A percentile compares a stretch with the other conserved stretches of the same genome.
These are phyloP conservation scores for Pichia inconspicua DNA, from an alignment of 1,139 yeast species.

Conservation along the genomic window DNA sequence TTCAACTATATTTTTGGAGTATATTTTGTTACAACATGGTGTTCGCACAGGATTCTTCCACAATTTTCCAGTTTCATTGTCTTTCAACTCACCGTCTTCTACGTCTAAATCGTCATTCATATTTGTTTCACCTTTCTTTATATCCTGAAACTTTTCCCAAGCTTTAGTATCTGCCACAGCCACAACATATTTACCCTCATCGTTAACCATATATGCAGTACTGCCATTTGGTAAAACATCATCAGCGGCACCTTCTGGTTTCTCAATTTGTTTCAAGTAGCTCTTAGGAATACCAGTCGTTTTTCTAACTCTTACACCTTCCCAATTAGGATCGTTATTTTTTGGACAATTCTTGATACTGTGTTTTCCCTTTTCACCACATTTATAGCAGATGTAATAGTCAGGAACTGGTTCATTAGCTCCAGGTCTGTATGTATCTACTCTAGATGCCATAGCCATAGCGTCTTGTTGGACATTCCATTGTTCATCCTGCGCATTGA, in stretches of 20 bases:
- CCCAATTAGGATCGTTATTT: constrained; percentile 85
- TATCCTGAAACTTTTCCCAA: constrained; percentile 81
- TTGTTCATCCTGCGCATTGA: constrained; percentile 82
- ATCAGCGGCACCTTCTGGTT: constrained; percentile 7
- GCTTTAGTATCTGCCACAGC: constrained; percentile 91
- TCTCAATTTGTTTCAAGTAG: constrained; percentile 67
- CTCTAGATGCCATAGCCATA: constrained; percentile 69
- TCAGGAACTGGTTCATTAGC: constrained; percentile 74
- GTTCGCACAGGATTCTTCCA: constrained; percentile 74
- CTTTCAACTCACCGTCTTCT: constrained; percentile 52
- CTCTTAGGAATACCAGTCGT: constrained; percentile 98
- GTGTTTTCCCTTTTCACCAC: constrained; percentile 88
- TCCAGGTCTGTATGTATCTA: constrained; percentile 38
- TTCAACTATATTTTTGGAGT: constrained; percentile 61
- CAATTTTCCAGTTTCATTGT: constrained; percentile 46
- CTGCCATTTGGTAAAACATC: constrained; percentile 25
- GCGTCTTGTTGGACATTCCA: constrained; percentile 94
- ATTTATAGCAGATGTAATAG: constrained; percentile 89
- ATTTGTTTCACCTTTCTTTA: constrained; percentile 39
- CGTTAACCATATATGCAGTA: constrained; percentile 81
- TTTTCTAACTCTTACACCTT: constrained; percentile 80
- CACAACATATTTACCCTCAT: constrained; percentile 90
- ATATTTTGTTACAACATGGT: constrained; percentile 67
- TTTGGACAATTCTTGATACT: constrained; percentile 97
- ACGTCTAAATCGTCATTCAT: constrained; percentile 33